Conservation (phyloP, 2,329 filamentous ascomycete species). For the Colletotrichum sp. region DNA sequence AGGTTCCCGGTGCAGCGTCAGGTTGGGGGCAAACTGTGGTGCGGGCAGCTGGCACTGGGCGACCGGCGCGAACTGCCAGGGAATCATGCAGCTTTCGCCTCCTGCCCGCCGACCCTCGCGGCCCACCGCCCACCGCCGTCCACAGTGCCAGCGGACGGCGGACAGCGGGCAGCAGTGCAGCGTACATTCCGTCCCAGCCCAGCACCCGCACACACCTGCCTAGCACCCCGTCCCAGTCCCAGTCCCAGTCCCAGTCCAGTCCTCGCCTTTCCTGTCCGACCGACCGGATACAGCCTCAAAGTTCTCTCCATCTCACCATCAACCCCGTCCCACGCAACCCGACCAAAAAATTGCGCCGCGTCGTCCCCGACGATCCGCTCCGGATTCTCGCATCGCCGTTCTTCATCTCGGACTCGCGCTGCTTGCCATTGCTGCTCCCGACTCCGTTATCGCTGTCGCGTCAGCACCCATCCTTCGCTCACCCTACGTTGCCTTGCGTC, state of each 20-base stretch:
- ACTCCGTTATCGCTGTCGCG: conserved; percentile 14
- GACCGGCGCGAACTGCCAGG: not conserved
- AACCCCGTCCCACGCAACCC: conserved; percentile 6
- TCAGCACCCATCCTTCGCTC: conserved; percentile 2
- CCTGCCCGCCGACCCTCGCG: not conserved
- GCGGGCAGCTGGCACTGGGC: not conserved
- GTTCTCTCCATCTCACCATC: conserved; percentile 20
- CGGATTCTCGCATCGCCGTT: not conserved
- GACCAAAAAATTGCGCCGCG: conserved; percentile 15
- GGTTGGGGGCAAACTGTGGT: not conserved
- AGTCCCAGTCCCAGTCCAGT: conserved; percentile 2
- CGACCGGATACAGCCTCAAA: conserved; percentile 21
- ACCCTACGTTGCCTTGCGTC: conserved; percentile 15
- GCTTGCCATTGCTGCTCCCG: not conserved
- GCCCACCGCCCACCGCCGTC: not conserved
- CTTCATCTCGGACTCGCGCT: not conserved
- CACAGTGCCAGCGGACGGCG: not conserved
- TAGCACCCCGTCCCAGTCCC: not conserved
- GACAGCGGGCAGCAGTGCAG: not conserved
- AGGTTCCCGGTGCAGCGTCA: not conserved
- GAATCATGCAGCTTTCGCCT: conserved; percentile 8
- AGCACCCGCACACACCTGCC: not conserved
- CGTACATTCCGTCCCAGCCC: conserved; percentile 18
- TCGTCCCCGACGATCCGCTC: not conserved
- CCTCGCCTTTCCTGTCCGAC: conserved; percentile 19